phyloP scores from a whole-genome alignment of 2,329 filamentous ascomycete genomes.

The Phoma sp. region DNA sequence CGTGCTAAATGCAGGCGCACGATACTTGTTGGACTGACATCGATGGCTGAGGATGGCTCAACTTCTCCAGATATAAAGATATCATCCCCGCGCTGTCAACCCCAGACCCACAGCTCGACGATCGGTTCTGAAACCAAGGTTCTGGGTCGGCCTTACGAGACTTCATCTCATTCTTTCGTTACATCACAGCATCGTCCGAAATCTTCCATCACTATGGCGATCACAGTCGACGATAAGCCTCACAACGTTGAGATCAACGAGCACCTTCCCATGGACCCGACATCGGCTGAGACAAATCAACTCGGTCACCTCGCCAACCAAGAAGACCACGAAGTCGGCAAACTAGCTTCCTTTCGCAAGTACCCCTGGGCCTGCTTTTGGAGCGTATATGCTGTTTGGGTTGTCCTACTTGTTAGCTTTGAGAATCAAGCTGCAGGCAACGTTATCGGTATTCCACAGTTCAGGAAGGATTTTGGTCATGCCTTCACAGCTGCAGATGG shows the following conservation, averaged over 20 bases:
- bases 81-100: neutral
- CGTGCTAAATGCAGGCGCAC: neutral
- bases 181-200: neutral
- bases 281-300: constrained; percentile 15
- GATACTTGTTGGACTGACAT: neutral
- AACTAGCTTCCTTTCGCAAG: constrained; percentile 35
- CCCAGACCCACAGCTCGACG: constrained; percentile 1
- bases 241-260: constrained; percentile 24
- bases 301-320: constrained; percentile 30
- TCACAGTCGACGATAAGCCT: constrained; percentile 13
- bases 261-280: constrained; percentile 8
- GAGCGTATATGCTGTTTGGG: constrained; percentile 53
- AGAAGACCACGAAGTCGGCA: constrained; percentile 32
- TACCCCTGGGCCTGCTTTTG: constrained; percentile 44
- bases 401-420: constrained; percentile 51
- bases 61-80: constrained; percentile 2
- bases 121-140: neutral
- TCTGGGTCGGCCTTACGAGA: neutral
- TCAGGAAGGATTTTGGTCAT: constrained; percentile 56
- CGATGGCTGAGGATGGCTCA: neutral
- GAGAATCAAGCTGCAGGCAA: constrained; percentile 54
- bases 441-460: constrained; percentile 55
- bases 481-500: constrained; percentile 32
- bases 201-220: constrained; percentile 7
- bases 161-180: neutral